Base-by-base conservation (phyloP, 495 filamentous ascomycete species). In the Jackrogersella multiformis region DNA sequence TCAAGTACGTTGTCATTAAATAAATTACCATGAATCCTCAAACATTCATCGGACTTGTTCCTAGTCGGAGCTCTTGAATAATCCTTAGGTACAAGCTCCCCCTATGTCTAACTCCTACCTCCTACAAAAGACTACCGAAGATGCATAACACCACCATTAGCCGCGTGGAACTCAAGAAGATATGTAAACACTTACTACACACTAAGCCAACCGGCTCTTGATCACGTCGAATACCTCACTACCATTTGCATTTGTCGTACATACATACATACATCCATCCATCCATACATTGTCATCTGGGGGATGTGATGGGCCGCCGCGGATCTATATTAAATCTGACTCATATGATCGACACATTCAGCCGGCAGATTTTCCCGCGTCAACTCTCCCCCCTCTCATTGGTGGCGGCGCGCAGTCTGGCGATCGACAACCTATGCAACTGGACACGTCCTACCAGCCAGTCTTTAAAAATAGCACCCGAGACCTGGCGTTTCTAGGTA, bases 281-380 rank as follows among this genome's bases (percentile, higher is more conserved):
- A n/a, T 12, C 42, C 20, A n/a, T n/a, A n/a, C n/a, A n/a, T 5
- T 46, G 2, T 46, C 26, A n/a, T 23, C 32, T 18, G 10, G 28
- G 49, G 30, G 16, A 53, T 36, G 45, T 24, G 45, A 53, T 34
- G 49, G 18, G 49, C 36, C 49, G 42, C 57, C 30, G 42, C 53
- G 57, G 46, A 71, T 73, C 72, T 73, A 73, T 73, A 73, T 75
- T 70, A 56, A 58, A 58, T 71, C 74, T 71, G 74, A 71, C 74
- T 79, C 78, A 81, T 80, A 80, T 80, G 79, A 81, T 82, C 77
- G 70, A 45, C 38, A 56, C 46, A 76, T 80, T 81, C 73, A 78
- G 56, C 78, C 80, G 79, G 78, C 55, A 57, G 56, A 71, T 81
- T 81, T 77, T 81, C 58, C 78, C 76, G 79, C 73, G 77, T 69